Conservation (phyloP, 441 rosid species). For the Bocquillonia castaneifolia region DNA sequence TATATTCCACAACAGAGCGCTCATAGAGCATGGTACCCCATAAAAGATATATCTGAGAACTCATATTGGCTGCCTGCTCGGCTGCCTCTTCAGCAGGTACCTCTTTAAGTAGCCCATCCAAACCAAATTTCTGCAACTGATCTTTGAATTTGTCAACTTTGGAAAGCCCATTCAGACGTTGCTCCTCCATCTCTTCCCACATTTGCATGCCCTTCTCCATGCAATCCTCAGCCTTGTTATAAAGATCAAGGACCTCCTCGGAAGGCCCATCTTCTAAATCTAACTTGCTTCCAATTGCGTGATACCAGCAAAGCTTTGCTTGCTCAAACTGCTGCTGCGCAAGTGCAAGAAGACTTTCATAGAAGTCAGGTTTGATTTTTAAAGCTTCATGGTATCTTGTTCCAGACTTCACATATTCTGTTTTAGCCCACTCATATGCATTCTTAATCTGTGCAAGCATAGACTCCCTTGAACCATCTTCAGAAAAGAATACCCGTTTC, state of each 20-base stretch:
- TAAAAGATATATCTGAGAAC: constrained; percentile 78
- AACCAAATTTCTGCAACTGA: constrained; percentile 54
- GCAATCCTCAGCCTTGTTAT: constrained; percentile 84
- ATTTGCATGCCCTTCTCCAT: constrained; percentile 91
- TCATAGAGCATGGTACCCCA: constrained; percentile 95
- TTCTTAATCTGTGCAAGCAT: constrained; percentile 46
- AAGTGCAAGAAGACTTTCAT: constrained; percentile 82
- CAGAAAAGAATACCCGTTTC: constrained; percentile 57
- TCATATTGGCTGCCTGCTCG: constrained; percentile 73
- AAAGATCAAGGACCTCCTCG: constrained; percentile 68
- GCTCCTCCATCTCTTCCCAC: constrained; percentile 87
- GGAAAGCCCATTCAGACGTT: constrained; percentile 57
- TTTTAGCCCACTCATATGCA: constrained; percentile 66
- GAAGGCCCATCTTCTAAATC: constrained; percentile 58
- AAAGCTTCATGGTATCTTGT: constrained; percentile 69
- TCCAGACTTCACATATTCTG: constrained; percentile 62
- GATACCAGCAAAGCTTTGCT: constrained; percentile 91
- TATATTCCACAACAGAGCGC: constrained; percentile 82
- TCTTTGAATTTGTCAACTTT: constrained; percentile 48
- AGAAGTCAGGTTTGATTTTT: constrained; percentile 78
- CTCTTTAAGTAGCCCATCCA: constrained; percentile 56
- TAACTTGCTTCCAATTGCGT: constrained; percentile 62
- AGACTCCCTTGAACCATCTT: constrained; percentile 62
- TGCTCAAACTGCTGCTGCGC: constrained; percentile 87
- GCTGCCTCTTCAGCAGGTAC: constrained; percentile 54